phyloP scores from a whole-genome alignment of 129 eudicot species.

The Centrapalus pauciflorus region DNA sequence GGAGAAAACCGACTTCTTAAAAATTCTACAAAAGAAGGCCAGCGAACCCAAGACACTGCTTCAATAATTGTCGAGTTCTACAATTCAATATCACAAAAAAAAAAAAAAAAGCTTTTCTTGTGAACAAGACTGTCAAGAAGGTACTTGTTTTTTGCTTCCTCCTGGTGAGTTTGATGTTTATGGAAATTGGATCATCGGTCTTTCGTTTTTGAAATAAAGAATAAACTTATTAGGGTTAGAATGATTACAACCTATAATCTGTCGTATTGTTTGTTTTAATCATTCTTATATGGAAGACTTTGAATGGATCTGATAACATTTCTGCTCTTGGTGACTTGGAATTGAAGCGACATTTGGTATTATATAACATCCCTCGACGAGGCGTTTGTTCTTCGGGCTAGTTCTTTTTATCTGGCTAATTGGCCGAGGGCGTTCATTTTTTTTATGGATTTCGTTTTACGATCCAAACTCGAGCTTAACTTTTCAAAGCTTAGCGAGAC shows the following conservation, averaged over 20 bases:
- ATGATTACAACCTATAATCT: not conserved
- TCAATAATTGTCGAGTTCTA: constrained; percentile 47
- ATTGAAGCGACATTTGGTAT: constrained; percentile 4
- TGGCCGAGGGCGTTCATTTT: too few relatives aligned
- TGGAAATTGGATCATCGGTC: constrained; percentile 15
- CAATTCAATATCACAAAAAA: not conserved
- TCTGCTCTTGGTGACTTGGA: not conserved
- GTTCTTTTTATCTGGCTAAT: not conserved
- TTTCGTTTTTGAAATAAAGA: not conserved
- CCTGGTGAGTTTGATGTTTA: constrained; percentile 26
- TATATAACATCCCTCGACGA: too few relatives aligned
- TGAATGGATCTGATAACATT: not conserved
- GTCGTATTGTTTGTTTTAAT: constrained; percentile 13
- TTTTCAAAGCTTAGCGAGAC: too few relatives aligned
- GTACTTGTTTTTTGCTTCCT: constrained; percentile 14
- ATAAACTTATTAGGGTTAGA: constrained; percentile 15
- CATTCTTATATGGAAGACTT: constrained; percentile 6
- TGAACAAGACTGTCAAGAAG: not conserved
- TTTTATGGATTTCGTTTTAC: too few relatives aligned
- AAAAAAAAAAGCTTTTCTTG: constrained; percentile 8
- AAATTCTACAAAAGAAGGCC: constrained; percentile 63
- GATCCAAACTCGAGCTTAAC: too few relatives aligned
- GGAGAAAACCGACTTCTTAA: constrained; percentile 56
- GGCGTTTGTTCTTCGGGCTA: not conserved
- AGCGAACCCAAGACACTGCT: constrained; percentile 36